A percentile compares a stretch with the other conserved stretches of the same genome.
Evolutionary conservation across 345 rosid genomes (phyloP).

Genomic region (Kernera saxatilis): DNA sequence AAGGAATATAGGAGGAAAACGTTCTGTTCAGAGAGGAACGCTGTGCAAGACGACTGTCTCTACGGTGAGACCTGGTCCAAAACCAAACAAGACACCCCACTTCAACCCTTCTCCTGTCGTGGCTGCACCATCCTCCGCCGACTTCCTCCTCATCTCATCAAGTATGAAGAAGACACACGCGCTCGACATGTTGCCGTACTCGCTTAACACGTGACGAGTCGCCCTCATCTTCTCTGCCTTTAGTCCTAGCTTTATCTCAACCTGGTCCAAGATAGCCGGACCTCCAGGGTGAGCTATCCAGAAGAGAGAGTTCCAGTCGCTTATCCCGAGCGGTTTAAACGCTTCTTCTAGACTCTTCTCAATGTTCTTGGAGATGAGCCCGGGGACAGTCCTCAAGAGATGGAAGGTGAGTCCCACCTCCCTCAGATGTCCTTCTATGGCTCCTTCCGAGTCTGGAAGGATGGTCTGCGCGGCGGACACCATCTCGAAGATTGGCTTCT

Average conservation of each 20-base stretch:
- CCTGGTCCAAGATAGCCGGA: slow-evolving; percentile 57
- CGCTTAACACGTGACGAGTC: slow-evolving; percentile 54
- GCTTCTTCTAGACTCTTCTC: slow-evolving; percentile 63
- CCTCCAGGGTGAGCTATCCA: slow-evolving; percentile 88
- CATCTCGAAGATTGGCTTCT: slow-evolving; percentile 57
- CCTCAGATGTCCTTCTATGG: slow-evolving; percentile 63
- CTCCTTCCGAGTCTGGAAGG: slow-evolving; percentile 67
- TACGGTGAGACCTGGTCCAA: slow-evolving; percentile 84
- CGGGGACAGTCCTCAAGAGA: slow-evolving; percentile 58
- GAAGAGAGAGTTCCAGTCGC: slow-evolving; percentile 75
- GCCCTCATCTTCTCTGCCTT: slow-evolving; percentile 51
- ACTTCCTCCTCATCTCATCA: slow-evolving; percentile 72
- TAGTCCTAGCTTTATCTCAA: slow-evolving; percentile 50
- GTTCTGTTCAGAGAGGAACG: slow-evolving; percentile 30
- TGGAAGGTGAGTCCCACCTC: slow-evolving; percentile 72
- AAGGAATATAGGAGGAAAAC: background rate
- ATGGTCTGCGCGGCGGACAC: slow-evolving; percentile 68
- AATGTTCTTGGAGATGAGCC: slow-evolving; percentile 62
- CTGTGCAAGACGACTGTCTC: slow-evolving; percentile 79
- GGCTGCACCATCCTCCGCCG: slow-evolving; percentile 40
- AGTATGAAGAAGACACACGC: slow-evolving; percentile 72
- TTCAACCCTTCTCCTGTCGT: slow-evolving; percentile 79
- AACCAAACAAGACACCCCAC: slow-evolving; percentile 82
- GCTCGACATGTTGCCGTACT: slow-evolving; percentile 81
- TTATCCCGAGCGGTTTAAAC: slow-evolving; percentile 61